A percentile compares a stretch with the other conserved stretches of the same genome.
Conservation (phyloP, 768 basidiomycete species). For the Russula earlei region DNA sequence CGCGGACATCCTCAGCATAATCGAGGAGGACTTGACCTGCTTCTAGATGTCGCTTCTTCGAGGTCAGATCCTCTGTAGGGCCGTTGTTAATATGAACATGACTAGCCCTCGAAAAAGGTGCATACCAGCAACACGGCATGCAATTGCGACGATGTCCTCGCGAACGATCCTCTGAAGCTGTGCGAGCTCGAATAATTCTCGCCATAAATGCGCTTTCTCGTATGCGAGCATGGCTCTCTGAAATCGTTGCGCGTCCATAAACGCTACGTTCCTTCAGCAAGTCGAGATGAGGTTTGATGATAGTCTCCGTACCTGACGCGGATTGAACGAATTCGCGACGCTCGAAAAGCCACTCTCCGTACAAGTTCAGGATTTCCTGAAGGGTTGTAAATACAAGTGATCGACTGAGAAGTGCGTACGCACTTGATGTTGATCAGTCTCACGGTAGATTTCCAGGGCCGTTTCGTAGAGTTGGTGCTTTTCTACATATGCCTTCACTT, state of each 20-base stretch:
- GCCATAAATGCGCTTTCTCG: conserved; percentile 85
- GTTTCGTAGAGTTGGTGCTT: conserved; percentile 63
- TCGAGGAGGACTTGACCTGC: conserved; percentile 78
- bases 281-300: no score
- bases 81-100: neutral
- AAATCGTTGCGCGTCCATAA: conserved; percentile 52
- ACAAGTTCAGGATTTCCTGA: conserved; percentile 60
- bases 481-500: conserved; percentile 73
- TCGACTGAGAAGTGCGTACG: conserved; percentile 15
- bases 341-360: conserved; percentile 85
- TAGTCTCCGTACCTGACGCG: conserved; percentile 51
- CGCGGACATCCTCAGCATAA: conserved; percentile 69
- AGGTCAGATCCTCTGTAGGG: conserved; percentile 62
- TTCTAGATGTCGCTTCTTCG: conserved; percentile 73
- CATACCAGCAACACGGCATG: conserved; percentile 73
- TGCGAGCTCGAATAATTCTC: conserved; percentile 81
- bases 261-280: conserved; percentile 39
- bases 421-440: conserved; percentile 54
- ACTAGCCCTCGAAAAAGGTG: conserved; percentile 7
- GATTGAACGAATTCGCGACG: conserved; percentile 76
- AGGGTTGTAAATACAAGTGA: neutral
- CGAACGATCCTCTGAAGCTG: conserved; percentile 37
- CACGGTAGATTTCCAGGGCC: conserved; percentile 69
- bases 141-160: conserved; percentile 55
- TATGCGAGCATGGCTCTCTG: conserved; percentile 79